These are phyloP conservation scores for Colletotrichum scovillei DNA, from an alignment of 2,329 filamentous ascomycete genomes.

Conservation along the genomic window DNA sequence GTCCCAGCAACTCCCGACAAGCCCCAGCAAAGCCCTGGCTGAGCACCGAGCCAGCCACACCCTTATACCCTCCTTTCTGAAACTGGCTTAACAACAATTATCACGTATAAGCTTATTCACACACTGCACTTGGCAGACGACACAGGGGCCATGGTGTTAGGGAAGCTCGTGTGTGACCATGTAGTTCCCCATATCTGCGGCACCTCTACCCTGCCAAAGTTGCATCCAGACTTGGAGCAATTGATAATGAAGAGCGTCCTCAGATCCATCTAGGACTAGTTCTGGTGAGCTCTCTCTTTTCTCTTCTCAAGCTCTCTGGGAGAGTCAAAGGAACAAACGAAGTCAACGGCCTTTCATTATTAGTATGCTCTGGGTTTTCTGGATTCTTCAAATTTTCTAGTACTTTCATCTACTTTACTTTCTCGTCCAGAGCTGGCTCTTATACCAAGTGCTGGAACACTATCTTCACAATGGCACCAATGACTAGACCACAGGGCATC, in stretches of 20 bases:
- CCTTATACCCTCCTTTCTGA: conserved; percentile 29
- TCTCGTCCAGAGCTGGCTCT: conserved; percentile 29
- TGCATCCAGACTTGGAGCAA: conserved; percentile 22
- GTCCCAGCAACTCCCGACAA: conserved; percentile 1
- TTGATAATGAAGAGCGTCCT: conserved; percentile 30
- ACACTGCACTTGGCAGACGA: conserved; percentile 27
- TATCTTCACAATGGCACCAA: conserved; percentile 23
- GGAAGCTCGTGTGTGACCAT: conserved; percentile 3
- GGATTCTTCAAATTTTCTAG: conserved; percentile 12
- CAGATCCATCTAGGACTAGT: conserved; percentile 5
- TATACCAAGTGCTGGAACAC: conserved; percentile 30
- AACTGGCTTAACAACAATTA: conserved; percentile 31
- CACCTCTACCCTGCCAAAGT: conserved; percentile 23
- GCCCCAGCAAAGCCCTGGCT: conserved; percentile 15
- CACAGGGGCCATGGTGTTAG: conserved; percentile 28
- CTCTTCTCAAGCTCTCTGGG: conserved; percentile 34
- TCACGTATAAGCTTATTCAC: conserved; percentile 35
- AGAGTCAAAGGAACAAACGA: conserved; percentile 31
- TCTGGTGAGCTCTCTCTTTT: conserved; percentile 6
- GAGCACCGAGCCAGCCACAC: conserved; percentile 14
- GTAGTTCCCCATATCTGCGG: conserved; percentile 22
- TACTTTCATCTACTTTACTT: conserved; percentile 10
- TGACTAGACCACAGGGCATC: conserved; percentile 35
- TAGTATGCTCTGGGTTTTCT: conserved; percentile 20
- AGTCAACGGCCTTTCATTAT: conserved; percentile 18